Conservation (phyloP, 306 rosid genomes). For the Cicer chorassanicum region DNA sequence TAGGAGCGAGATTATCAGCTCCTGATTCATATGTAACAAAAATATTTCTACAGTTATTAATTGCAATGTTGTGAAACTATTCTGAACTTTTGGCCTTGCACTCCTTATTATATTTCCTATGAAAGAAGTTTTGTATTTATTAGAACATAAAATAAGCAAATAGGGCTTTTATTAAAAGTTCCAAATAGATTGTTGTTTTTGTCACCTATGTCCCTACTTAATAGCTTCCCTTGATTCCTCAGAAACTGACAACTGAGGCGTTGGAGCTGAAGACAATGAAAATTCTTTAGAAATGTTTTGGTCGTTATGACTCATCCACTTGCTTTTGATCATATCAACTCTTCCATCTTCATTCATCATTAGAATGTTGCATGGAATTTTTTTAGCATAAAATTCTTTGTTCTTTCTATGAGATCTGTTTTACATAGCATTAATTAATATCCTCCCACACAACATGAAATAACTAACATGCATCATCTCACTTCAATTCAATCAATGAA, state of each 20-base stretch:
- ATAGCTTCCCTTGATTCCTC: constrained; percentile 30
- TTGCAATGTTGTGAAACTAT: constrained; percentile 18
- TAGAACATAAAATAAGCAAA: background rate
- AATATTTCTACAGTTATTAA: constrained; percentile 38
- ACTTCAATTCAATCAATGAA: constrained; percentile 10
- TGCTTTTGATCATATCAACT: constrained; percentile 53
- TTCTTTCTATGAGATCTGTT: constrained; percentile 58
- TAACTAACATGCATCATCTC: constrained; percentile 8
- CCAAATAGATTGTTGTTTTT: constrained; percentile 7
- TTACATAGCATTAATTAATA: background rate
- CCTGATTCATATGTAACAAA: constrained; percentile 38
- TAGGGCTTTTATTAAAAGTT: background rate
- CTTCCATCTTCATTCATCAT: constrained; percentile 62
- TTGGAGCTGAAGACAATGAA: constrained; percentile 19
- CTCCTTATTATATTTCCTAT: constrained; percentile 7
- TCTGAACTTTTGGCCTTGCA: background rate
- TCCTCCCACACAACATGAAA: constrained; percentile 4
- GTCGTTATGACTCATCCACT: constrained; percentile 10
- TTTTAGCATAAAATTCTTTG: constrained; percentile 47
- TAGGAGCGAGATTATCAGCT: constrained; percentile 20
- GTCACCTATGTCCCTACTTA: background rate
- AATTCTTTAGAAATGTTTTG: constrained; percentile 32
- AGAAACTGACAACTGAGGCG: constrained; percentile 39
- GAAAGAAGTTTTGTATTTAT: constrained; percentile 1
- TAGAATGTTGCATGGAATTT: constrained; percentile 57